Evolutionary conservation across 257 asterid species (phyloP), one percentile per base, ranked within the genome.

Genomic region (Parsonsia alboflavescens): DNA sequence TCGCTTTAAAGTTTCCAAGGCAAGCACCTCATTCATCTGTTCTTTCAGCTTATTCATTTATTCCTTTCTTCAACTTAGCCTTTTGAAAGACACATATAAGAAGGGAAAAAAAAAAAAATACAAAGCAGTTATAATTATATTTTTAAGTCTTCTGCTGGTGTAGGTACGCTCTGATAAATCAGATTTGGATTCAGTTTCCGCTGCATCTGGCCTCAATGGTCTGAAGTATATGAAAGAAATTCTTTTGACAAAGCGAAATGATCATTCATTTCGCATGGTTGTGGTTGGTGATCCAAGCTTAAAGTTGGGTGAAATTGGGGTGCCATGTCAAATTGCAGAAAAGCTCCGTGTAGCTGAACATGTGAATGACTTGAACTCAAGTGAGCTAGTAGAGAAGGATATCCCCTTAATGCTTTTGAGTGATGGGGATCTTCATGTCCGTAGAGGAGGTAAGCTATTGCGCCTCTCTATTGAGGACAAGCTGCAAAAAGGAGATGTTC

Each of bases 271-370:
- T 78, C 96, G 99, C n/a, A 82, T 86, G 96, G 99, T 95, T 10
- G 96, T 95, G 19, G 97, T 95, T 30, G 99, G 98, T 6, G 99
- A 95, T 79, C 96, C 99, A 0, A 78, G 76, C 69, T 13, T 95
- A 49, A 85, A 82, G 67, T 87, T 92, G 42, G 82, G 81, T 45
- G 99, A 95, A 85, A 86, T 95, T 77, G 98, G 99, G 15, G 61
- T 95, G 65, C 98, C 98, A 1, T 49, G 82, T 50, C 93, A 82
- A 68, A 76, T 92, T 73, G 97, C 97, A 2, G 89, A 88, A 75
- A 85, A 84, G 58, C 80, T 95, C 56, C 87, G 77, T 30, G 81
- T 95, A 36, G 52, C 88, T 0, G 99, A 92, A 77, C 81, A 81
- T 68, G 67, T 95, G 62, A 87, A 88, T 61, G 45, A 45, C n/a